Base-by-base conservation (phyloP, 2,329 filamentous ascomycete genomes). In the Xylariaceae sp. region DNA sequence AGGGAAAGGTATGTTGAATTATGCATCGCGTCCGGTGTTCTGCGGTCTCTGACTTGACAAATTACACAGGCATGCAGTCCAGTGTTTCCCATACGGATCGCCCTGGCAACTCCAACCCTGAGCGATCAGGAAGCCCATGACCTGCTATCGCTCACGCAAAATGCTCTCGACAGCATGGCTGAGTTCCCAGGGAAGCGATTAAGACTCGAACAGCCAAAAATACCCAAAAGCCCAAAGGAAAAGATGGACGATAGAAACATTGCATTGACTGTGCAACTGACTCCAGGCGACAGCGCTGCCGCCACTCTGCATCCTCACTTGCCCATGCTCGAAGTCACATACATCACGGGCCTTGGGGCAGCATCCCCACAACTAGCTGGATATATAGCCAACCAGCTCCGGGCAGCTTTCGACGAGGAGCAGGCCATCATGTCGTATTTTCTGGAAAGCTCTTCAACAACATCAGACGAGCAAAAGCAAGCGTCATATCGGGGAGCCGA, bases 121-220 rank as follows among this genome's bases (percentile, higher is more conserved):
- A 78, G 82, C 44, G 74, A 80, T 1, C 71, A 80, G 39, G 88
- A 95, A 62, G 83, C 84, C 2, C 80, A 87, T 62, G 80, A 85
- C 61, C 78, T 96, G 11, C 71, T 95, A 43, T 86, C 84, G 50
- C 78, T 86, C n/a, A 90, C 90, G 0, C 90, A 97, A 64, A 84
- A 90, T 68, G 85, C 87, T 11, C 80, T 97, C 48, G 90, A 96
- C 68, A 87, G 90, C 60, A 79, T 90, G 52, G 91, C 92, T 62
- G 88, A 92, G 60, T 92, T 95, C 65, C 85, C 89, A 0, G 84
- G 87, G 1, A 89, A 96, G 65, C 89, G 91, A 62, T 75, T 96
- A 39, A 85, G 87, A 39, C 75, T 94, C 22, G 81, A 87, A 57
- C 74, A 87, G 33, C 73, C 76, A 4, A 71, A 78, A n/a, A 61